These are phyloP conservation scores for Penicillium sp. DNA, from an alignment of 2,329 filamentous ascomycete species.

Conservation along the genomic window DNA sequence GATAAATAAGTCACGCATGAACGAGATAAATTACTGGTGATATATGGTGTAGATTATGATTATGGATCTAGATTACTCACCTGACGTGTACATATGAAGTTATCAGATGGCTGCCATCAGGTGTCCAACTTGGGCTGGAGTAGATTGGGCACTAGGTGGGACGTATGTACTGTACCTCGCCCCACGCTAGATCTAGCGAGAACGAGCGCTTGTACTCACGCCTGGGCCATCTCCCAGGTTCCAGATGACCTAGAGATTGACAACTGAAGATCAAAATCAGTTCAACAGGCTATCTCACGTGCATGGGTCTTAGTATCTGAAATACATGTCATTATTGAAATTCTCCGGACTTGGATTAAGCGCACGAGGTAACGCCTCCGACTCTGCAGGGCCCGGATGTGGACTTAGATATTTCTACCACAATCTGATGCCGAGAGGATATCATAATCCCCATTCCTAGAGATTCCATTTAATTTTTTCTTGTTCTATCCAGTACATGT, in stretches of 20 bases:
- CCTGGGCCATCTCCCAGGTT: not conserved
- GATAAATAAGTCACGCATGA: not conserved
- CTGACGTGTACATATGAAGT: not conserved
- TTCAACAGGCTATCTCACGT: not conserved
- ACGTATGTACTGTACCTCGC: constrained; percentile 5
- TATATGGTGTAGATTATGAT: not conserved
- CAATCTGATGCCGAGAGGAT: not conserved
- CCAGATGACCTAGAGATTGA: not conserved
- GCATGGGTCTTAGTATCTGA: not conserved
- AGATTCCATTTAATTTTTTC: not conserved
- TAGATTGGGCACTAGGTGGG: constrained; percentile 8
- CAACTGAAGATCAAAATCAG: not conserved
- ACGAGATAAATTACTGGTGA: not conserved
- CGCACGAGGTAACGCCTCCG: constrained; percentile 2
- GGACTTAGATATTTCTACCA: not conserved
- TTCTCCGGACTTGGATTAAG: not conserved
- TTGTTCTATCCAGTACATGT: not conserved
- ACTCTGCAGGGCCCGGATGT: not conserved
- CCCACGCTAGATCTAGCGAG: constrained; percentile 7
- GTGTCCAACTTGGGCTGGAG: not conserved
- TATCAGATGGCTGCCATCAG: not conserved
- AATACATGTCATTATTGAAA: not conserved
- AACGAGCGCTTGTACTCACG: not conserved
- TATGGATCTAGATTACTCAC: not conserved
- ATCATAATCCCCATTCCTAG: not conserved